A percentile compares a stretch with the other conserved stretches of the same genome.
phyloP scores from a whole-genome alignment of 129 eudicot genomes.

The Flaveria ramosissima region DNA sequence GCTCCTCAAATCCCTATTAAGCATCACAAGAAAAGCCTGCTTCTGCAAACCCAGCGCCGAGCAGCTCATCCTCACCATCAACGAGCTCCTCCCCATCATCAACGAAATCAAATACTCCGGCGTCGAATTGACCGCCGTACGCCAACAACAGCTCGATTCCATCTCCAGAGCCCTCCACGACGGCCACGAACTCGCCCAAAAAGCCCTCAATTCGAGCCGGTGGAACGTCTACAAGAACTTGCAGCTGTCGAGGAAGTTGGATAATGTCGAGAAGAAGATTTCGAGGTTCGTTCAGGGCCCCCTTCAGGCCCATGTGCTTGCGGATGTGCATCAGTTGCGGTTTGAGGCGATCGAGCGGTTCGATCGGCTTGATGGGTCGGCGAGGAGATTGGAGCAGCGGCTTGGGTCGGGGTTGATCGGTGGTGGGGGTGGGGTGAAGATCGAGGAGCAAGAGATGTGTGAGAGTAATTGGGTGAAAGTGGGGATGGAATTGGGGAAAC shows the following conservation, averaged over 20 bases:
- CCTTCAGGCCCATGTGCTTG: constrained; percentile 78
- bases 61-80: constrained; percentile 49
- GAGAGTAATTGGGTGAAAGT: constrained; percentile 51
- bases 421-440: constrained; percentile 48
- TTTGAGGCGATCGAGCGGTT: constrained; percentile 65
- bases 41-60: constrained; percentile 69
- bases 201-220: constrained; percentile 59
- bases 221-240: constrained; percentile 84
- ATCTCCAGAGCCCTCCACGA: constrained; percentile 59
- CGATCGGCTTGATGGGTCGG: constrained; percentile 54
- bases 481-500: constrained; percentile 69
- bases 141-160: constrained; percentile 74
- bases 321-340: constrained; percentile 82
- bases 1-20: constrained; percentile 64
- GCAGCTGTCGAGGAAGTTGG: constrained; percentile 67
- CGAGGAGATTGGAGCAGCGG: constrained; percentile 56
- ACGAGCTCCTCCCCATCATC: constrained; percentile 79
- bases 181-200: constrained; percentile 67
- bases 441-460: constrained; percentile 51
- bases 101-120: constrained; percentile 83
- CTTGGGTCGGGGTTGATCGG: constrained; percentile 61
- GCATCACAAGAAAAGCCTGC: constrained; percentile 55
- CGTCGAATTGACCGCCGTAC: constrained; percentile 58
- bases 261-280: constrained; percentile 67
- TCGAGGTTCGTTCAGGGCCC: constrained; percentile 60